phyloP scores from a whole-genome alignment of 345 rosid species.

The Mercurialis annua region DNA sequence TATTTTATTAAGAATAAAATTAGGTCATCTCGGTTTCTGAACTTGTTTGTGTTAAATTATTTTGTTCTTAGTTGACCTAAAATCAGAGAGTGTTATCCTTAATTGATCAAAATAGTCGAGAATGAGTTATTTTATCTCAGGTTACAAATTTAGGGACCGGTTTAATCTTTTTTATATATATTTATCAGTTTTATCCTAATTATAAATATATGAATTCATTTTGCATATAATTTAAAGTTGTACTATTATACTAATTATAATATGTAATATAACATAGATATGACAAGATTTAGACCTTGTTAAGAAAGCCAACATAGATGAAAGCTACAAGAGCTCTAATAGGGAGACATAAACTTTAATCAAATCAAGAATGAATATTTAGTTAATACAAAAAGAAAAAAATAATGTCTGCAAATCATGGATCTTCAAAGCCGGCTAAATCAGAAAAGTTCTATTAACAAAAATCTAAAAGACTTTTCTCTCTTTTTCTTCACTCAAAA shows the following conservation, averaged over 20 bases:
- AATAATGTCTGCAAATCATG: not conserved
- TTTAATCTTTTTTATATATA: too few relatives aligned
- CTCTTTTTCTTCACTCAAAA: not conserved
- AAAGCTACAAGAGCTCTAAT: conserved; percentile 27
- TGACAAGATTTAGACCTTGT: conserved; percentile 24
- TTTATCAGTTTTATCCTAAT: too few relatives aligned
- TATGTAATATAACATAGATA: not conserved
- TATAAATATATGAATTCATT: too few relatives aligned
- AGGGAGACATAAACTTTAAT: conserved; percentile 9
- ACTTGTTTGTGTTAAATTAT: too few relatives aligned
- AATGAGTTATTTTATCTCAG: too few relatives aligned
- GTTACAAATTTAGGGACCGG: too few relatives aligned
- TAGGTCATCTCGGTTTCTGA: too few relatives aligned
- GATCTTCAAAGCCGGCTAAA: conserved; percentile 21
- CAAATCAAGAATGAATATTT: not conserved
- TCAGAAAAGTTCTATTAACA: conserved; percentile 16
- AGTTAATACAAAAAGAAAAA: not conserved
- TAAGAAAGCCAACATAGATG: conserved; percentile 18
- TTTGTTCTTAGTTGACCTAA: too few relatives aligned
- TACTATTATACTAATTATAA: not conserved
- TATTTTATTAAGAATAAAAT: too few relatives aligned
- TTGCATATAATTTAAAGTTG: not conserved
- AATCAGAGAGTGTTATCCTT: too few relatives aligned
- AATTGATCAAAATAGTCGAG: too few relatives aligned
- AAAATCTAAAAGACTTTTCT: conserved; percentile 18